Evolutionary conservation across 106 monocot genomes (phyloP), one percentile per base, ranked within the genome.

Genomic region (Allium sativum): DNA sequence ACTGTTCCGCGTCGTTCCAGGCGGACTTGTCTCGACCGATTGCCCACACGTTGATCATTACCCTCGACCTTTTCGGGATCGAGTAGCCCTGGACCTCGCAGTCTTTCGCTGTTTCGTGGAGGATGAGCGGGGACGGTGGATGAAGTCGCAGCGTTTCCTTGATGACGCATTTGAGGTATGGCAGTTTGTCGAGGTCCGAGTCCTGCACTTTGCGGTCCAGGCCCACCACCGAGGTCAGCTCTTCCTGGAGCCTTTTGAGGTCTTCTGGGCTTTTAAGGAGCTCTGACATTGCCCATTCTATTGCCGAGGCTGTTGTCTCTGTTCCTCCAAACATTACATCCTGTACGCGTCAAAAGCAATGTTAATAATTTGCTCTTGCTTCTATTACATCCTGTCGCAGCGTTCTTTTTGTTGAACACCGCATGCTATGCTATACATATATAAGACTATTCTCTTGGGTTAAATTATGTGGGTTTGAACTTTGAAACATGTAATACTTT

Each of bases 311-410:
- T 8, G 12, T 12, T 15, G 84, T 80, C 57, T 80, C 84, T 5
- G 84, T 85, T 2, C 84, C 80, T 2, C 84, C 84, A 63, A 85
- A 85, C 74, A 85, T 80, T 46, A 85, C 79, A 18, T 85, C 81
- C 80, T 85, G 62, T 40, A 43, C 59, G 41, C 6, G 11, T 3
- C n/a, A 6, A 72, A 61, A 4, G 62, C 47, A 47, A 65, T 31
- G 8, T 47, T 12, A 47, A 47, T 47, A 47, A 47, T 12, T 47
- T 8, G 8, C 8, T 47, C 8, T 12, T 8, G 12, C 12, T 47
- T 8, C 47, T 12, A 47, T 47, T 12, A 47, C 8, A 47, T 47
- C 12, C 12, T 47, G 12, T 47, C 12, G 47, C 9, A 47, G 47
- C 8, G 12, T 47, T 12, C 47, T 8, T 8, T 47, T 47, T 47